Percentiles rank a stretch among this genome's conserved stretches.
These are phyloP conservation scores for Penicillium brevicompactum DNA, from an alignment of 2,329 filamentous ascomycete genomes.

Conservation along the genomic window DNA sequence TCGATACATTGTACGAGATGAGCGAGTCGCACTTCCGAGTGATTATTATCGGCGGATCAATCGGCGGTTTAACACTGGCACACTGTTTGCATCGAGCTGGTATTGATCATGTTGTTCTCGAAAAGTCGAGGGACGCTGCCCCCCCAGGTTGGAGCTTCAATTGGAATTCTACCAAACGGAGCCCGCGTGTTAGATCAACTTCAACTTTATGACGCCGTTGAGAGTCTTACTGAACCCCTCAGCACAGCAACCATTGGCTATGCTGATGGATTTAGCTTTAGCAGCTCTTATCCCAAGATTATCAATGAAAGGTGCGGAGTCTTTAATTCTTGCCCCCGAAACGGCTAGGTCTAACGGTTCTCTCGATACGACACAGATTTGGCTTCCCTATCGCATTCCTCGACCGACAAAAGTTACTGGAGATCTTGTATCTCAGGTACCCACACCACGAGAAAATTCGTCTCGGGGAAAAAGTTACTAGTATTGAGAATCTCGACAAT, in stretches of 20 bases:
- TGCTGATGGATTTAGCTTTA: constrained; percentile 1
- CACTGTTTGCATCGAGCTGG: constrained; percentile 1
- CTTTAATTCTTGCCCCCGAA: not conserved
- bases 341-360: no score
- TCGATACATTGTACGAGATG: not conserved
- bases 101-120: constrained; percentile 8
- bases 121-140: constrained; percentile 1
- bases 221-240: not conserved
- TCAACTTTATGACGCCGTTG: not conserved
- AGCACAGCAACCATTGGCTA: not conserved
- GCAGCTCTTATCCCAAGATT: not conserved
- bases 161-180: constrained; percentile 5
- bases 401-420: not conserved
- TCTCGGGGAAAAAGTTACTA: not conserved
- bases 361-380: not conserved
- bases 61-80: constrained; percentile 5
- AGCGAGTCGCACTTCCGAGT: constrained; percentile 3
- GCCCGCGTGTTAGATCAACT: constrained; percentile 5
- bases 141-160: constrained; percentile 5
- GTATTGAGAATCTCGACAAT: not conserved
- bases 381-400: not conserved
- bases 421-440: not conserved
- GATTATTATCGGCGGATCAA: constrained; percentile 10
- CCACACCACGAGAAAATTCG: not conserved
- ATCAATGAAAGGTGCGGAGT: not conserved